A percentile compares a stretch with the other conserved stretches of the same genome.
Conservation (phyloP, 1,284 basidiomycete genomes). For the Irpex lacteus region DNA sequence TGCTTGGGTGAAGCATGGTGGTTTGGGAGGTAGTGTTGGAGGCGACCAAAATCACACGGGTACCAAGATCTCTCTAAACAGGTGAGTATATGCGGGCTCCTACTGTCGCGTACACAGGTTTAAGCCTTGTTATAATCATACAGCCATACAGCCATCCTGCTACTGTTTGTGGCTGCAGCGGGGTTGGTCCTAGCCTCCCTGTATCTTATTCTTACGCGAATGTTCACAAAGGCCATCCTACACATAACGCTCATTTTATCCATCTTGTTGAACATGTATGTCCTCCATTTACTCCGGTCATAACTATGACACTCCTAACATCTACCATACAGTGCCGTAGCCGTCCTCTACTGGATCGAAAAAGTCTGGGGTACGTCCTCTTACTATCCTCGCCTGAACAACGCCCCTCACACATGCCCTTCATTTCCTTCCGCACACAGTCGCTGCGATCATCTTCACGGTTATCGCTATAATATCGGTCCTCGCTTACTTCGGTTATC, state of each 20-base stretch:
- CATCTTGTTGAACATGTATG: constrained; percentile 72
- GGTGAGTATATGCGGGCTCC: constrained; percentile 34
- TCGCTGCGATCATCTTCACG: constrained; percentile 77
- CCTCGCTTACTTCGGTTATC: constrained; percentile 66
- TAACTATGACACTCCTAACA: background rate
- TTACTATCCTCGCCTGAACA: constrained; percentile 19
- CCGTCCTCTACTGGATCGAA: constrained; percentile 77
- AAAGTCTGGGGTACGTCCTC: constrained; percentile 67
- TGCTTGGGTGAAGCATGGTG: constrained; percentile 61
- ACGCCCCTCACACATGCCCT: constrained; percentile 5
- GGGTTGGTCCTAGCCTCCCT: constrained; percentile 51
- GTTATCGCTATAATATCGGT: constrained; percentile 63
- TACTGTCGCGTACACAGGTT: constrained; percentile 18
- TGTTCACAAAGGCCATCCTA: constrained; percentile 79
- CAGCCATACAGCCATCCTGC: constrained; percentile 56
- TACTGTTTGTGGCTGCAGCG: constrained; percentile 54
- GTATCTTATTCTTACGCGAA: constrained; percentile 60
- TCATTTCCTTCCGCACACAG: constrained; percentile 36
- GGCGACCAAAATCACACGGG: constrained; percentile 39
- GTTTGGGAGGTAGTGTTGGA: constrained; percentile 66
- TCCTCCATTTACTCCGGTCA: constrained; percentile 12
- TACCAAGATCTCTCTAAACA: constrained; percentile 55
- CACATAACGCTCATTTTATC: constrained; percentile 76
- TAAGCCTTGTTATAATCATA: background rate
- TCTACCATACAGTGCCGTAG: constrained; percentile 45